Base-by-base conservation (phyloP, 805 yeast species). In the Zygoascus flipseniorum region DNA sequence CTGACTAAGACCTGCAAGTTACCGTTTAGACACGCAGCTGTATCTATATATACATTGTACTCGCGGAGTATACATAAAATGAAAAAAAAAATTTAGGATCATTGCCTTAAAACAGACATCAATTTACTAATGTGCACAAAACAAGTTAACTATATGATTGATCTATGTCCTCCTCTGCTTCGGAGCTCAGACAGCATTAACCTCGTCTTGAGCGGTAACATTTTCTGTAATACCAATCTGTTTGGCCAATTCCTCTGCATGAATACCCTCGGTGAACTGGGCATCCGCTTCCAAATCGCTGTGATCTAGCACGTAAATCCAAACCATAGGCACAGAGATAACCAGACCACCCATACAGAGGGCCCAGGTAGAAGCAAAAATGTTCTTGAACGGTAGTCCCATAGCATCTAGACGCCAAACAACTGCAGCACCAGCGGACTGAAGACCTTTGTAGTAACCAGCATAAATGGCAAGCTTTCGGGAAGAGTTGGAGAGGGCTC, bases 361-460 rank as follows among this genome's bases (percentile, higher is more conserved):
- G 9, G 69, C 84, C 83, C 84, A 80, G 14, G 77, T 71, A 9
- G 77, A 66, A 11, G 68, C 78, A 63, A 78, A 79, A 64, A 78
- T 62, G 35, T 62, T 61, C 60, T 69, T 68, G 64, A 72, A 81
- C 19, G 62, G 55, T n/a, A 55, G 49, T 13, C 61, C 65, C 37
- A 69, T 55, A 31, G 79, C 75, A 61, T 80, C 84, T 56, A 79
- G 65, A 58, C 81, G 69, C 85, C 85, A 81, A 11, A 75, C 76
- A 48, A 81, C 71, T 23, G 81, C 85, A n/a, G 82, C 80, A 62
- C 83, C 83, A 9, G 84, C 85, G 43, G 81, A 75, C 67, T 81
- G 86, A 54, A 81, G 66, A 54, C 82, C 80, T 70, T 81, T 81
- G 71, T 80, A 81, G 65, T 77, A 78, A 43, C 83, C 84, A 19